Base-by-base conservation (phyloP, 768 basidiomycete genomes). In the Galerina sulciceps region DNA sequence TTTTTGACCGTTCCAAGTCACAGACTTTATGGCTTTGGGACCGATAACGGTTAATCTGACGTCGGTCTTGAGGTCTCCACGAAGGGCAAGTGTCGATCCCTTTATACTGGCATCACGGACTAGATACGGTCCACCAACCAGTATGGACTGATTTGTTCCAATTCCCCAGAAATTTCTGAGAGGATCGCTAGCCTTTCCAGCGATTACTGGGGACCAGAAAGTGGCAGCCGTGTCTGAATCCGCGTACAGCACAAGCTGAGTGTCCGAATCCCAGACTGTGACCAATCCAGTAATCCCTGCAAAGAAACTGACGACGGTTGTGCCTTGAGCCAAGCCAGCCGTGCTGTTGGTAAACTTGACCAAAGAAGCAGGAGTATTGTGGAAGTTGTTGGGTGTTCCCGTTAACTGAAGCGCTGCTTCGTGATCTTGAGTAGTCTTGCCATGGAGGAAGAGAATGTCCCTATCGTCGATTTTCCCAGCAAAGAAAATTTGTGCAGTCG, bases 171-270 rank as follows among this genome's bases (percentile, higher is more conserved):
- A 93, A 63, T 83, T 85, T 41, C 75, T 75, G 55, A 88, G 78
- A 11, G 80, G 75, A 26, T 79, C 73, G 3, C 67, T 71, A 4
- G 70, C 62, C 6, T 67, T 61, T 0, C 74, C 72, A 5, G 86
- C 71, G 42, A 93, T 77, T 15, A 83, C 79, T 1, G 93, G 93
- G 4, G 88, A 79, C 86, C 89, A 94, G 76, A 92, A 91, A 0
- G 86, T 88, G 31, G 80, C 82, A 2, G 88, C 87, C 0, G 88
- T 89, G 13, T 67, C 73, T 0, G 85, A 79, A 66, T 93, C 91
- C 6, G 85, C 83, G 65, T 79, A 92, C 11, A 93, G 73, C 23
- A 94, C 71, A 17, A 93, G 79, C 64, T 90, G 88, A 1, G 80
- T 80, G 43, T 81, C 76, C 0, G 88, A 86, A 60, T 92, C 90